A percentile compares a stretch with the other conserved stretches of the same genome.
These are phyloP conservation scores for Cladosporium colombiae DNA, from an alignment of 2,329 filamentous ascomycete species.

Conservation along the genomic window DNA sequence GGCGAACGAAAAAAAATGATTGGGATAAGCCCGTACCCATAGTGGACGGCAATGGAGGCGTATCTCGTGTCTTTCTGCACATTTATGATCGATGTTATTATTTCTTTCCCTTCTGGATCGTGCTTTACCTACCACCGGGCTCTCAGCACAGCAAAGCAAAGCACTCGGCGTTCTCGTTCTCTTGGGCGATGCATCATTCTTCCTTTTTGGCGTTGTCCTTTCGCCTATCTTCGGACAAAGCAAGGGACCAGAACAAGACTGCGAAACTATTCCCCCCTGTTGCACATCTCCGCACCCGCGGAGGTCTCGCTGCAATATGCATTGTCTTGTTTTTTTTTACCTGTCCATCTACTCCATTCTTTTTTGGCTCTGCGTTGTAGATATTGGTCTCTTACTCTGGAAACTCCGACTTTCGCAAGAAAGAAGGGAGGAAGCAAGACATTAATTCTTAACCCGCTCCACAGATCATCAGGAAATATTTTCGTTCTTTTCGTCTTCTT, in stretches of 20 bases:
- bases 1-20: conserved; percentile 14
- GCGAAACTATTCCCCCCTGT: conserved; percentile 1
- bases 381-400: not conserved
- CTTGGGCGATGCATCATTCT: not conserved
- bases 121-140: not conserved
- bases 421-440: not conserved
- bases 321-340: not conserved
- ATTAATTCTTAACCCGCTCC: not conserved
- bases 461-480: not conserved
- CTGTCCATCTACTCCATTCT: not conserved
- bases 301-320: not conserved
- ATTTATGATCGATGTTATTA: not conserved
- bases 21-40: conserved; percentile 9
- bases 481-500: not conserved
- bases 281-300: not conserved
- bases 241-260: not conserved
- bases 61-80: conserved; percentile 3
- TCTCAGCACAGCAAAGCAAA: not conserved
- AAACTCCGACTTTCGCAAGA: not conserved
- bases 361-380: not conserved
- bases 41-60: conserved; percentile 9
- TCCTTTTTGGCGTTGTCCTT: not conserved
- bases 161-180: not conserved
- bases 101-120: not conserved
- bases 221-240: not conserved